Conservation (phyloP, 2,329 filamentous ascomycete genomes). For the Beauveria rudraprayagi region DNA sequence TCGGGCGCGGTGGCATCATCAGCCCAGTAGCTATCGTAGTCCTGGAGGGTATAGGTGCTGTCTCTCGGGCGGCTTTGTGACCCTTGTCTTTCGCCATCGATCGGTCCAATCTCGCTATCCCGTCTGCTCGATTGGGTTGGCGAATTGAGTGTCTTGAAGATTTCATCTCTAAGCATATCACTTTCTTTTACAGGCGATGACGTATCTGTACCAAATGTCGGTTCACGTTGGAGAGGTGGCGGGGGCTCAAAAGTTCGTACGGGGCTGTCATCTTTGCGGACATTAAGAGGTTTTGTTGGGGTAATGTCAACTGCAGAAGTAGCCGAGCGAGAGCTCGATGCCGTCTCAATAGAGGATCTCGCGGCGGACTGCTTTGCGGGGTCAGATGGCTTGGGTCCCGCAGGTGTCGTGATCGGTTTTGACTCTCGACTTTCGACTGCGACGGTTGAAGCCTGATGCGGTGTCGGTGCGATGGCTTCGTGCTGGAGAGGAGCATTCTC, state of each 20-base stretch:
- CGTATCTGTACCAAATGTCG: slow-evolving; percentile 40
- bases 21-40: slow-evolving; percentile 62
- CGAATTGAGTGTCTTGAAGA: slow-evolving; percentile 60
- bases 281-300: slow-evolving; percentile 38
- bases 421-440: neutral
- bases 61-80: slow-evolving; percentile 30
- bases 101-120: neutral
- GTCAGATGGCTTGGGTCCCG: neutral
- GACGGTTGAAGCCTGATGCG: neutral
- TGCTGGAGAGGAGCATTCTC: neutral
- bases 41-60: slow-evolving; percentile 55
- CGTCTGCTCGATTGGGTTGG: neutral
- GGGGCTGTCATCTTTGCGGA: slow-evolving; percentile 27
- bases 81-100: neutral
- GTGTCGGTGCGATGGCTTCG: neutral
- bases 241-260: slow-evolving; percentile 28
- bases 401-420: neutral
- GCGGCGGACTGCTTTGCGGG: neutral
- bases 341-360: neutral
- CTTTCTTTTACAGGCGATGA: slow-evolving; percentile 57
- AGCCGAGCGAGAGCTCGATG: neutral
- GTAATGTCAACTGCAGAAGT: slow-evolving; percentile 22
- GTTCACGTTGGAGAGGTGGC: slow-evolving; percentile 31
- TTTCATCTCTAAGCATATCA: slow-evolving; percentile 65
- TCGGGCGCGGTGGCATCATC: slow-evolving; percentile 19